Conservation (phyloP, 176 grass and related monocot genomes). For the Cymbopogon citratus region DNA sequence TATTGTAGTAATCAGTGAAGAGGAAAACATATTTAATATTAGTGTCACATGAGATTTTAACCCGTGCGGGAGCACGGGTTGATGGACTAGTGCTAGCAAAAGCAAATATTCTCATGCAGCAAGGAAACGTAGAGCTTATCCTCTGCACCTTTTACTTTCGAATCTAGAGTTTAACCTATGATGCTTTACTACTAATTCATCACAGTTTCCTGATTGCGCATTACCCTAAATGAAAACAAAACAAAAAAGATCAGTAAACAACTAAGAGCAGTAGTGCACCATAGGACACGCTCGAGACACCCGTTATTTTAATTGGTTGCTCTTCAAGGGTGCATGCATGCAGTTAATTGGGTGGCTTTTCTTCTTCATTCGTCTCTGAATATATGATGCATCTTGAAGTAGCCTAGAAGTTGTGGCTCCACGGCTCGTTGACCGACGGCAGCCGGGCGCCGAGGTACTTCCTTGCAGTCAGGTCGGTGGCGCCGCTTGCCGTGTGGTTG, state of each 20-base stretch:
- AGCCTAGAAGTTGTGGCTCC: constrained; percentile 44
- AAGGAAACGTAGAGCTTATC: too few species aligned
- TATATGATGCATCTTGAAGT: neutral
- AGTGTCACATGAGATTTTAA: too few species aligned
- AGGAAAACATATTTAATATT: too few species aligned
- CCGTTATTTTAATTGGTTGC: neutral
- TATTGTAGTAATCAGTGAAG: too few species aligned
- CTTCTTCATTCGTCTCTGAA: neutral
- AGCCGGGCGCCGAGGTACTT: constrained; percentile 34
- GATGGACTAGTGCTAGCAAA: too few species aligned
- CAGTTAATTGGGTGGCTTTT: neutral
- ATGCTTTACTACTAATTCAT: too few species aligned
- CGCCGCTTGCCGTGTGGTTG: constrained; percentile 30
- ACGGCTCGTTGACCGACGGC: constrained; percentile 40
- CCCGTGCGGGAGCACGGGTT: too few species aligned
- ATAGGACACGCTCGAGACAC: neutral
- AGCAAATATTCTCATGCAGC: too few species aligned
- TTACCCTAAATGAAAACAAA: neutral
- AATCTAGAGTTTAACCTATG: too few species aligned
- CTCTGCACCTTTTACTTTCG: too few species aligned
- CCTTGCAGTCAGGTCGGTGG: constrained; percentile 35
- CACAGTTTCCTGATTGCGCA: too few species aligned
- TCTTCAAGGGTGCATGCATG: neutral
- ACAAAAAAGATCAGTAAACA: neutral
- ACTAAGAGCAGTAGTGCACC: neutral